Evolutionary conservation across 2,329 filamentous ascomycete species (phyloP).

Genomic region (Coniosporium tulheliwenetii): DNA sequence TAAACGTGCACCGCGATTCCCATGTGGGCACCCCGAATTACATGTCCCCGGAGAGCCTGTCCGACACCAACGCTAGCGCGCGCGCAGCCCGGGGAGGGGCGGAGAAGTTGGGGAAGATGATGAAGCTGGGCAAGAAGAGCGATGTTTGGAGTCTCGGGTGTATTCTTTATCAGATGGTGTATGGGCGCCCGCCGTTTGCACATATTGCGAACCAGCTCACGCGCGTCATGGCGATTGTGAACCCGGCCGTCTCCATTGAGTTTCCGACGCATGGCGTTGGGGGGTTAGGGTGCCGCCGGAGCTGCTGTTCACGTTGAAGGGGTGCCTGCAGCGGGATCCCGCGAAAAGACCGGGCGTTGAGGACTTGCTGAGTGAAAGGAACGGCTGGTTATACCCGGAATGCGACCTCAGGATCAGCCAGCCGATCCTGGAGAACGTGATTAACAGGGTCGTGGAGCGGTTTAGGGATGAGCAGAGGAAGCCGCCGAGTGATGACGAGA

Average conservation of each 20-base stretch:
- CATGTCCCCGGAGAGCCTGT: constrained; percentile 90
- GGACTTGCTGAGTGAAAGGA: constrained; percentile 37
- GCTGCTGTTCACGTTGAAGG: constrained; percentile 38
- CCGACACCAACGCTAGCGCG: constrained; percentile 59
- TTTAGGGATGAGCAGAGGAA: constrained; percentile 36
- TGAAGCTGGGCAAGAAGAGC: constrained; percentile 90
- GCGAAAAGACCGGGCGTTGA: constrained; percentile 39
- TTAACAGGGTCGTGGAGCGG: constrained; percentile 43
- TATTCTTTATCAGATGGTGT: constrained; percentile 95
- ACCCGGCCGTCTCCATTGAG: constrained; percentile 57
- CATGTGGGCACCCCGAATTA: constrained; percentile 96
- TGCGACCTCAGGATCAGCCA: constrained; percentile 34
- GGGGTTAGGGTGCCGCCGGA: constrained; percentile 39
- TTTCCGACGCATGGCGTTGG: constrained; percentile 57
- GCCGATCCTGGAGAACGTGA: constrained; percentile 43
- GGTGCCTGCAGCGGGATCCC: constrained; percentile 44
- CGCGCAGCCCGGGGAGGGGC: constrained; percentile 25
- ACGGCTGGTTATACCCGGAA: constrained; percentile 45
- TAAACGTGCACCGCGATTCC: constrained; percentile 91
- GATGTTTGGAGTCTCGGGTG: constrained; percentile 95
- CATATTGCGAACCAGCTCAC: constrained; percentile 81
- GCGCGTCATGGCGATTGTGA: constrained; percentile 74
- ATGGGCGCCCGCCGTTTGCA: constrained; percentile 88
- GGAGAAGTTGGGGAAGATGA: constrained; percentile 50
- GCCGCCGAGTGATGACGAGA: constrained; percentile 40